Conservation (phyloP, 768 basidiomycete species). For the Collybia mongolica region DNA sequence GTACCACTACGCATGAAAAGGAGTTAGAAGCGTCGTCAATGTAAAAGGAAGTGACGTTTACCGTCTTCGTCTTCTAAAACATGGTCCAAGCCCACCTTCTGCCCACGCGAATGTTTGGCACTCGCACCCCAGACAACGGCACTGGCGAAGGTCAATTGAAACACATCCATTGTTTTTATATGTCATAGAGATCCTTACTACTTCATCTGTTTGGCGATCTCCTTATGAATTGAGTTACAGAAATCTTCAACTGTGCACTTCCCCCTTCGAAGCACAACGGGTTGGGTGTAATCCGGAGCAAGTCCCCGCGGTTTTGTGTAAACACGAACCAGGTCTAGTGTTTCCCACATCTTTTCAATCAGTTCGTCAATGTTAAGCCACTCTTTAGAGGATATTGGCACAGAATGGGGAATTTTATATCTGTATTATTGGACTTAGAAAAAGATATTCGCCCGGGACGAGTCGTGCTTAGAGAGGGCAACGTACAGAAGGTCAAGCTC, state of each 20-base stretch:
- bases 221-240: slow-evolving; percentile 92
- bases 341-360: slow-evolving; percentile 89
- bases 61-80: slow-evolving; percentile 88
- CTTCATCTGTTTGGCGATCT: slow-evolving; percentile 97
- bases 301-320: slow-evolving; percentile 96
- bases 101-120: slow-evolving; percentile 96
- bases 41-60: slow-evolving; percentile 27
- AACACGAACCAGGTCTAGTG: slow-evolving; percentile 89
- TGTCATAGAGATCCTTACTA: slow-evolving; percentile 53
- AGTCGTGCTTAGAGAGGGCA: neutral
- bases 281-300: slow-evolving; percentile 85
- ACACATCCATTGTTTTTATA: neutral
- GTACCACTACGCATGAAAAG: slow-evolving; percentile 42
- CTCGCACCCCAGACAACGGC: slow-evolving; percentile 95
- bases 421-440: slow-evolving; percentile 25
- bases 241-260: slow-evolving; percentile 82
- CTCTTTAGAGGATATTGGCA: slow-evolving; percentile 89
- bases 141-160: slow-evolving; percentile 34
- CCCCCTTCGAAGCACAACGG: slow-evolving; percentile 79
- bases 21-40: slow-evolving; percentile 4
- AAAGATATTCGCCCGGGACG: slow-evolving; percentile 1
- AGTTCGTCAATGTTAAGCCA: slow-evolving; percentile 99
- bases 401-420: slow-evolving; percentile 94
- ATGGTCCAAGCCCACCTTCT: slow-evolving; percentile 91
- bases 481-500: slow-evolving; percentile 88